Conservation (phyloP, 1,139 yeast genomes). For the Scheffersomyces stambukii region DNA sequence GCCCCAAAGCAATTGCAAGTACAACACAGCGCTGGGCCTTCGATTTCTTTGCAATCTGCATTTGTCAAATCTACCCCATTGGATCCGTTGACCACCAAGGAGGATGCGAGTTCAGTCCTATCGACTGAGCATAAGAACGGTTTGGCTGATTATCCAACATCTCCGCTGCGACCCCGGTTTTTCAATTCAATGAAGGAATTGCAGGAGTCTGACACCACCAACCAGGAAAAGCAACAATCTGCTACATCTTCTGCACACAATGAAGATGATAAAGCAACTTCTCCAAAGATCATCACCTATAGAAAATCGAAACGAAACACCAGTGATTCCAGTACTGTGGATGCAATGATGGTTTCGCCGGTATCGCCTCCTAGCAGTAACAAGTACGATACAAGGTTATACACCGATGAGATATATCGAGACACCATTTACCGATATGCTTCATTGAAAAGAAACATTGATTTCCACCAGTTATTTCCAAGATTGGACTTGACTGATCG, state of each 20-base stretch:
- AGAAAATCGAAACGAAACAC: constrained; percentile 37
- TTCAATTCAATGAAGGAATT: constrained; percentile 10
- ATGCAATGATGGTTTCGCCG: constrained; percentile 13
- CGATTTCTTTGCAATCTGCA: constrained; percentile 32
- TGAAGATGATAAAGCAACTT: constrained; percentile 11
- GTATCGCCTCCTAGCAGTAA: constrained; percentile 16
- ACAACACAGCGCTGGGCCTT: constrained; percentile 15
- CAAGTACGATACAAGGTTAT: constrained; percentile 31
- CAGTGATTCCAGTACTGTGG: constrained; percentile 26
- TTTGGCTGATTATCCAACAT: constrained; percentile 3
- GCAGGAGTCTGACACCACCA: constrained; percentile 8
- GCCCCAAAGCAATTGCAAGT: constrained; percentile 2
- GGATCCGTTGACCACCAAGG: constrained; percentile 53
- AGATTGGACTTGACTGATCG: constrained; percentile 67
- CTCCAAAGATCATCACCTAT: constrained; percentile 48
- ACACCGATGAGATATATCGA: constrained; percentile 33
- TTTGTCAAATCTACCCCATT: constrained; percentile 51
- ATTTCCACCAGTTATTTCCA: constrained; percentile 74
- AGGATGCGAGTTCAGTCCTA: constrained; percentile 45
- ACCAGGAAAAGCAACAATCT: constrained; percentile 2
- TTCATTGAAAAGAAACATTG: constrained; percentile 63
- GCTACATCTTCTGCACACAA: constrained; percentile 3
- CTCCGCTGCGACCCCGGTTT: constrained; percentile 4
- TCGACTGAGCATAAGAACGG: constrained; percentile 25
- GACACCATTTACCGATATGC: constrained; percentile 51